Percentiles rank a stretch among this genome's conserved stretches.
phyloP scores from a whole-genome alignment of 2,329 filamentous ascomycete genomes.

The Capronia coronata region DNA sequence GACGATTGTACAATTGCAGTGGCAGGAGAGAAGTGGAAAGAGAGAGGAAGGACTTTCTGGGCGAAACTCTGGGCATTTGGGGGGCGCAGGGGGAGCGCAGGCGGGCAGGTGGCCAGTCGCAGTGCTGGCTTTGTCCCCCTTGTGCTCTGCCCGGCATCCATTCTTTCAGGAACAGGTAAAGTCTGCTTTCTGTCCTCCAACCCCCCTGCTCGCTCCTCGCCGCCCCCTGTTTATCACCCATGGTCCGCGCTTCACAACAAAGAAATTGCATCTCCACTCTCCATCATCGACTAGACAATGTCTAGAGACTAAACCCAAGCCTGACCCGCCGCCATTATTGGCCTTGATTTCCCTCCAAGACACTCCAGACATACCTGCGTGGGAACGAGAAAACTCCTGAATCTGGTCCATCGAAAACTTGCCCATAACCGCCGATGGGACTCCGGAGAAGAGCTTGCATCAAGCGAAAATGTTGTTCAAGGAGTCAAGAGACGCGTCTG shows the following conservation, averaged over 20 bases:
- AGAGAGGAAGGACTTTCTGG: constrained; percentile 8
- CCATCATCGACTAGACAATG: constrained; percentile 18
- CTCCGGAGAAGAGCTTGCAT: neutral
- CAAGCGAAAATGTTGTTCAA: neutral
- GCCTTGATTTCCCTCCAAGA: neutral
- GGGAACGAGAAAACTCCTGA: constrained; percentile 4
- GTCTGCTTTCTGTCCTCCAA: constrained; percentile 1
- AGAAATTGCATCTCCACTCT: constrained; percentile 19
- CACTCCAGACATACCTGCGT: constrained; percentile 4
- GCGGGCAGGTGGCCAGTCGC: neutral
- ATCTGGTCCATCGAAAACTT: neutral
- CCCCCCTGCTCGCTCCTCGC: constrained; percentile 2
- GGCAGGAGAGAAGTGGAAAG: constrained; percentile 7
- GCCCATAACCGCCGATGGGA: neutral
- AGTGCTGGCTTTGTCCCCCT: neutral
- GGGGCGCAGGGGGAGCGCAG: constrained; percentile 2
- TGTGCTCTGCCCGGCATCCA: neutral
- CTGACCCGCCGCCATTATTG: constrained; percentile 16
- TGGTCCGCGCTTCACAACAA: constrained; percentile 13
- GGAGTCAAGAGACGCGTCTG: neutral
- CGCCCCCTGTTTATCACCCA: no score
- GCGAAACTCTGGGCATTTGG: constrained; percentile 11
- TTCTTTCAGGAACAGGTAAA: constrained; percentile 19
- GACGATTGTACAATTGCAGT: constrained; percentile 6
- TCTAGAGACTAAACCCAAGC: constrained; percentile 2